Evolutionary conservation across 176 grass and related monocot genomes (phyloP).

Genomic region (Coix lacrymajobi): DNA sequence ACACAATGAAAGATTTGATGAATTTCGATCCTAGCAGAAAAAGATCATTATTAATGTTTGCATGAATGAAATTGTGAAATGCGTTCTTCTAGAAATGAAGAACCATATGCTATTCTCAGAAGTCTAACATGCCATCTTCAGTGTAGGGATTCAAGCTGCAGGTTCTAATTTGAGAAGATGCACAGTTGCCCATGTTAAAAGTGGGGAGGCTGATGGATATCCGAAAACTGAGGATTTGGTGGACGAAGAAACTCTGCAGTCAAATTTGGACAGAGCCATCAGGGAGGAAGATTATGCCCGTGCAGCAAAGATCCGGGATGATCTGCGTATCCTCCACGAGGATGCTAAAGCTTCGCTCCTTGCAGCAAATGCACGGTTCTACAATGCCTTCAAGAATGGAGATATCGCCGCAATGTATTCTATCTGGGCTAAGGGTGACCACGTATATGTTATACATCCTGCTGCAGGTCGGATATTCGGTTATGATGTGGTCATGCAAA

Average conservation of each 20-base stretch:
- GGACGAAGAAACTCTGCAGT: conserved; percentile 73
- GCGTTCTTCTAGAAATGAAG: background rate
- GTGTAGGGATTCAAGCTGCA: conserved; percentile 56
- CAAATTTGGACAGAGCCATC: conserved; percentile 64
- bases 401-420: conserved; percentile 59
- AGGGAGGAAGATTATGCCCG: conserved; percentile 81
- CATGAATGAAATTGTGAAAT: background rate
- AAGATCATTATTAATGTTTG: background rate
- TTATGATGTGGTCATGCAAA: conserved; percentile 75
- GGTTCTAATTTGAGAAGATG: conserved; percentile 8
- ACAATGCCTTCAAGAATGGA: conserved; percentile 66
- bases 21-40: conserved; percentile 15
- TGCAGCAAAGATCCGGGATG: conserved; percentile 71
- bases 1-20: background rate
- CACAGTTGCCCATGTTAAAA: conserved; percentile 42
- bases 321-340: conserved; percentile 62
- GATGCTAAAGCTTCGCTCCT: conserved; percentile 67
- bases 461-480: conserved; percentile 55
- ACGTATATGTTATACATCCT: conserved; percentile 77
- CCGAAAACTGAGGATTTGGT: conserved; percentile 35
- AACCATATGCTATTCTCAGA: background rate
- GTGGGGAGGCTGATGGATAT: conserved; percentile 67
- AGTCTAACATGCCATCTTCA: conserved; percentile 38
- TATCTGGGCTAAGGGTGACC: conserved; percentile 70
- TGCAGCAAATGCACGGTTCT: conserved; percentile 68